phyloP scores from a whole-genome alignment of 192 early-diverging fungal species.

The Dispira simplex region DNA sequence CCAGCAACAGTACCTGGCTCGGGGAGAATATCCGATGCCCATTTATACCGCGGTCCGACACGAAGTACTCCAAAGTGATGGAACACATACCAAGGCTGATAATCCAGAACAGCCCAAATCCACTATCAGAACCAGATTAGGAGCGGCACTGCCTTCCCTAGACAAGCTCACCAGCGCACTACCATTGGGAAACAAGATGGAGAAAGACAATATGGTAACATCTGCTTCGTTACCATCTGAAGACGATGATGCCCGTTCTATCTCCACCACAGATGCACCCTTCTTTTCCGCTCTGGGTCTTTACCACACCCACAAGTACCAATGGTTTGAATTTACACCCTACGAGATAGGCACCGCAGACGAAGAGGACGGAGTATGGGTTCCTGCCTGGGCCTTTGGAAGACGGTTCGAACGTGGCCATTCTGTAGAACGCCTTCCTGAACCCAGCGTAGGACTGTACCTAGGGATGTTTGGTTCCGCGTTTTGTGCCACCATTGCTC shows the following conservation, averaged over 20 bases:
- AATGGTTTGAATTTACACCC: conserved; percentile 76
- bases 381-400: conserved; percentile 68
- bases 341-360: conserved; percentile 70
- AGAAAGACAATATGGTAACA: not conserved
- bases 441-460: conserved; percentile 45
- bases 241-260: not conserved
- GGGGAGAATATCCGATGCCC: conserved; percentile 50
- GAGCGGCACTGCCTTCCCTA: not conserved
- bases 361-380: conserved; percentile 38
- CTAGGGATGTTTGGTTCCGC: conserved; percentile 37
- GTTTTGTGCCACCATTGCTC: conserved; percentile 26
- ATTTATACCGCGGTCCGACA: conserved; percentile 65
- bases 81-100: not conserved
- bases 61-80: conserved; percentile 18
- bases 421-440: conserved; percentile 40
- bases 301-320: conserved; percentile 27
- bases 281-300: not conserved
- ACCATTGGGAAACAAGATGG: not conserved
- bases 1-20: conserved; percentile 34
- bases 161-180: not conserved
- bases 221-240: not conserved
- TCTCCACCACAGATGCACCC: not conserved
- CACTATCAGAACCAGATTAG: not conserved
- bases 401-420: conserved; percentile 47
- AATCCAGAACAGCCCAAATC: not conserved